Evolutionary conservation across 2,329 filamentous ascomycete species (phyloP), one percentile per base, ranked within the genome.

Genomic region (Penicillium sp.): DNA sequence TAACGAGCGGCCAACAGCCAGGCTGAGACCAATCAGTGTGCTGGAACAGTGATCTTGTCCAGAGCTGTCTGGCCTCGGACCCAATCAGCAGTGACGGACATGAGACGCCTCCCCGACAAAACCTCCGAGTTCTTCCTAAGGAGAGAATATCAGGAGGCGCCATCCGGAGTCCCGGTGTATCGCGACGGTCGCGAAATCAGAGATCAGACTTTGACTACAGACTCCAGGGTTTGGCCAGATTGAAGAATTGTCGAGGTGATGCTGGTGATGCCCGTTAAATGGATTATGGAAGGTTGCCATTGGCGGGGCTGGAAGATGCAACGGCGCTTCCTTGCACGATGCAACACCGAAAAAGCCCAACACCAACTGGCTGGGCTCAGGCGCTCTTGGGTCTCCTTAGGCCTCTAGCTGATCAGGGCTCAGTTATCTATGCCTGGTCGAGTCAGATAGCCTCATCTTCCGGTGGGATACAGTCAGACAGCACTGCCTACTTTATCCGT

Each of bases 91-190:
- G 13, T 19, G 35, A 16, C 44, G 37, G 44, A 18, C 24, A 33
- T 43, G 54, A 41, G 54, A 47, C 37, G 35, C 50, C 50, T 37
- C 39, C 49, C 49, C 53, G 47, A 50, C 37, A 16, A 40, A 49
- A 49, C 16, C 36, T 60, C 56, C 51, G 56, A 51, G 55, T 59
- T 54, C 47, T 59, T 39, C 57, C 53, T 24, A 53, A 39, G 16
- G 40, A 31, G 46, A 51, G 33, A 24, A n/a, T n/a, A 36, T 37
- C 19, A 13, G 50, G 51, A 54, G 56, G 14, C 44, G 51, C 51
- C 46, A 19, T 59, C 27, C 50, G 33, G 39, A 54, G 22, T 22
- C 35, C 36, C 19, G 16, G 46, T 33, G 36, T 19, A 5, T 50
- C 22, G 13, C 19, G 27, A 46, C 4, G 31, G 6, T 13, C 24